phyloP scores from a whole-genome alignment of 192 early-diverging fungal genomes.

The Coemansia sp. region DNA sequence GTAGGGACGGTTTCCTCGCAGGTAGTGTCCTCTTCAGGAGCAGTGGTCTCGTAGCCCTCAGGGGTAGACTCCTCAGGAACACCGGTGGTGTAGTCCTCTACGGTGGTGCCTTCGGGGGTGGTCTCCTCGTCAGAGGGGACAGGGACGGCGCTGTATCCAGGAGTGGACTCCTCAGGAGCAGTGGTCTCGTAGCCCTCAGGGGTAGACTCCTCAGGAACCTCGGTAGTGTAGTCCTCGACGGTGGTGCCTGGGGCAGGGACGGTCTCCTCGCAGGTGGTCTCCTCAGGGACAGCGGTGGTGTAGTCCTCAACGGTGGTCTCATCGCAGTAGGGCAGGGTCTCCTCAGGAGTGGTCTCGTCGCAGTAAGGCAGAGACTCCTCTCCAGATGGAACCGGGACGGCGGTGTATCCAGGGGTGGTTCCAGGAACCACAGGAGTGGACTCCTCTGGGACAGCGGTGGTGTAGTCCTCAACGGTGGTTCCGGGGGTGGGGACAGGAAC shows the following conservation, averaged over 20 bases:
- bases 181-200: conserved; percentile 16
- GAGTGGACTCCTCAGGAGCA: conserved; percentile 4
- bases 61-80: not conserved
- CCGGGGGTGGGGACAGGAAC: not conserved
- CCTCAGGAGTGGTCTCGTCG: conserved; percentile 5
- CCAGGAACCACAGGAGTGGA: not conserved
- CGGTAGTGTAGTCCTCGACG: conserved; percentile 6
- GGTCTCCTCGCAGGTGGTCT: not conserved
- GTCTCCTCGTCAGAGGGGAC: conserved; percentile 9
- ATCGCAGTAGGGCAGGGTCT: conserved; percentile 9
- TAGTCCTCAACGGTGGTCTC: conserved; percentile 21
- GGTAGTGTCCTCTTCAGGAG: conserved; percentile 5
- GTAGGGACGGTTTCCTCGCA: conserved; percentile 9
- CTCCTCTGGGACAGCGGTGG: conserved; percentile 1
- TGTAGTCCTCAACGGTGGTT: not conserved
- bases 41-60: conserved; percentile 13
- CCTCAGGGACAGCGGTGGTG: conserved; percentile 15
- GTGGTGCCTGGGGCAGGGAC: conserved; percentile 7
- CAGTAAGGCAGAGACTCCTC: conserved; percentile 1
- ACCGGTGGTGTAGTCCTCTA: conserved; percentile 7
- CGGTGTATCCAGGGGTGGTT: conserved; percentile 11
- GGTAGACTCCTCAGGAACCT: not conserved
- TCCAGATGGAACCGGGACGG: not conserved
- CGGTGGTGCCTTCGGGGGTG: not conserved
- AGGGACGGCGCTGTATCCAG: conserved; percentile 15